Conservation (phyloP, 73 alveolate genomes). For the Symbiodinium natans region DNA sequence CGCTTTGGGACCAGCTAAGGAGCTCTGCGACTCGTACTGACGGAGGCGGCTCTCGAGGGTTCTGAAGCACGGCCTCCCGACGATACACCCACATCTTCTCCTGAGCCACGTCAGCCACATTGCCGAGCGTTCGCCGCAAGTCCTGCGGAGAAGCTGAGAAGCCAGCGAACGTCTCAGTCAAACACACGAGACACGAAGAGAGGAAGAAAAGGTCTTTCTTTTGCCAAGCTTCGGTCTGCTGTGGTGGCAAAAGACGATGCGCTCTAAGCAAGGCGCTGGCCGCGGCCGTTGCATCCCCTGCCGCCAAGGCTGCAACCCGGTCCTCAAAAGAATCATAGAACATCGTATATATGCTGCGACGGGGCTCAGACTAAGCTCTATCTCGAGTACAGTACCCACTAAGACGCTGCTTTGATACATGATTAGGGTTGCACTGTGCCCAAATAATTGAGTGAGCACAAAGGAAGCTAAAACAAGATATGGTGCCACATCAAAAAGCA, state of each 20-base stretch:
- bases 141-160: neutral
- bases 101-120: slow-evolving; percentile 35
- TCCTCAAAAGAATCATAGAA: no score
- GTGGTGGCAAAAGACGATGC: slow-evolving; percentile 60
- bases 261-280: slow-evolving; percentile 45
- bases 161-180: no score
- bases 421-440: no score
- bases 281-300: slow-evolving; percentile 78
- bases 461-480: neutral
- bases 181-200: no score
- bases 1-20: slow-evolving; percentile 49
- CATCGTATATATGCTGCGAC: no score
- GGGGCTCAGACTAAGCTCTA: no score
- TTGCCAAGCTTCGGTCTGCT: neutral
- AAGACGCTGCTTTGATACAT: no score
- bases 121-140: slow-evolving; percentile 27
- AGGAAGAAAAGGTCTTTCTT: neutral
- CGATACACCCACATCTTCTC: slow-evolving; percentile 26
- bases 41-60: slow-evolving; percentile 59
- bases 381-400: no score
- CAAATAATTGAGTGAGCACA: no score
- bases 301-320: slow-evolving; percentile 50
- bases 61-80: slow-evolving; percentile 29
- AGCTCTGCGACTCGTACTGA: slow-evolving; percentile 71
- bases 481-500: neutral